A percentile compares a stretch with the other conserved stretches of the same genome.
Evolutionary conservation across 23 red algal genomes (phyloP).

Genomic region (Gracilariopsis chorda): DNA sequence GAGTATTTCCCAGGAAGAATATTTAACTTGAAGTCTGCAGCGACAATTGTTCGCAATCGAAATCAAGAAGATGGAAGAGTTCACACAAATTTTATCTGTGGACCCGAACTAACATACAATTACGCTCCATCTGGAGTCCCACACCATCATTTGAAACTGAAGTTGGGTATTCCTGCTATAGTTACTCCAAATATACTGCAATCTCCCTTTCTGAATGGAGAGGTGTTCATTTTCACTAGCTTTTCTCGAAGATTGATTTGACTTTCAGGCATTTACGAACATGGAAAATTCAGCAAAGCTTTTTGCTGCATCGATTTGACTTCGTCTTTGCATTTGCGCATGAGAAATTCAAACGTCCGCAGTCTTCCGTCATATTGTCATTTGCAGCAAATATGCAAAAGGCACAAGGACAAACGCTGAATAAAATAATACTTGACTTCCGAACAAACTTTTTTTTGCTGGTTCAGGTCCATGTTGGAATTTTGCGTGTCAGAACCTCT

Average conservation of each 20-base stretch:
- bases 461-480: no score
- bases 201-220: background rate
- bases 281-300: background rate
- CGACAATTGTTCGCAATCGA: background rate
- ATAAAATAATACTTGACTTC: no score
- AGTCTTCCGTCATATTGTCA: background rate
- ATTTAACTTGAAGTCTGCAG: background rate
- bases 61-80: background rate
- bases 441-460: no score
- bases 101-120: constrained; percentile 2
- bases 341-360: background rate
- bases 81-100: background rate
- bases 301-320: background rate
- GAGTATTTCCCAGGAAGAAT: background rate
- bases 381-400: no score
- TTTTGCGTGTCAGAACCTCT: no score
- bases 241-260: background rate
- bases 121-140: constrained; percentile 28
- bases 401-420: no score
- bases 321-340: background rate
- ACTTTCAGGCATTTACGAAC: background rate
- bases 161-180: background rate
- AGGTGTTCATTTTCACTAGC: background rate
- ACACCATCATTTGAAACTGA: background rate
- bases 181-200: background rate